Conservation (phyloP, 345 rosid genomes). For the Camelina neglecta region DNA sequence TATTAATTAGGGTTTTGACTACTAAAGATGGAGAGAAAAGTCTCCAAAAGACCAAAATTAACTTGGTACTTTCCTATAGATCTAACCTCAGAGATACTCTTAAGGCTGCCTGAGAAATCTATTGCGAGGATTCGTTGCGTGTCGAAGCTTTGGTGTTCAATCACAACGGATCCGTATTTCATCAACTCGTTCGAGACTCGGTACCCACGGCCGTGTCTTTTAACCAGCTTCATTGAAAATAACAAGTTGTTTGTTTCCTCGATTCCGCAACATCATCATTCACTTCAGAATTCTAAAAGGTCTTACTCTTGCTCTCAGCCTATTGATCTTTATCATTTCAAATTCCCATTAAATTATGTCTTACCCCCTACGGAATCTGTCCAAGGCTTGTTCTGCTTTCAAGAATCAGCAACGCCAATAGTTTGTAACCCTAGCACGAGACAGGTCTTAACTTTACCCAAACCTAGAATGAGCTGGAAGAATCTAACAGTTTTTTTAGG, state of each 20-base stretch:
- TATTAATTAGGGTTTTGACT: too few relatives aligned
- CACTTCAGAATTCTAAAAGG: not conserved
- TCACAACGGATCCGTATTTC: not conserved
- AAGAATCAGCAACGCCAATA: not conserved
- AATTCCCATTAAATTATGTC: not conserved
- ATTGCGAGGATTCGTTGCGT: too few relatives aligned
- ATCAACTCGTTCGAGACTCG: not conserved
- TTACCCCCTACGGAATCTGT: not conserved
- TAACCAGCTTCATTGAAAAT: not conserved
- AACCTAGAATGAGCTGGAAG: not conserved
- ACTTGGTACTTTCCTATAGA: not conserved
- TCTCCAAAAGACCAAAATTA: not conserved
- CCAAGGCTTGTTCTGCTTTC: not conserved
- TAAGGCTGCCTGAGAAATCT: not conserved
- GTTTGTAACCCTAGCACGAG: not conserved
- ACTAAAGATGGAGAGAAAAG: too few relatives aligned
- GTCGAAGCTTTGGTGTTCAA: constrained; percentile 1
- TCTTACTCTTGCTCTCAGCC: not conserved
- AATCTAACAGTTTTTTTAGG: not conserved
- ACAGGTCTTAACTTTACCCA: not conserved
- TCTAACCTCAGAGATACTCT: not conserved
- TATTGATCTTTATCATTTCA: not conserved
- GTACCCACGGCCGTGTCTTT: not conserved
- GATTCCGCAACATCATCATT: too few relatives aligned
- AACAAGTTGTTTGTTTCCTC: not conserved